Conservation (phyloP, 176 grass and related monocot genomes). For the Lolium multiflorum region DNA sequence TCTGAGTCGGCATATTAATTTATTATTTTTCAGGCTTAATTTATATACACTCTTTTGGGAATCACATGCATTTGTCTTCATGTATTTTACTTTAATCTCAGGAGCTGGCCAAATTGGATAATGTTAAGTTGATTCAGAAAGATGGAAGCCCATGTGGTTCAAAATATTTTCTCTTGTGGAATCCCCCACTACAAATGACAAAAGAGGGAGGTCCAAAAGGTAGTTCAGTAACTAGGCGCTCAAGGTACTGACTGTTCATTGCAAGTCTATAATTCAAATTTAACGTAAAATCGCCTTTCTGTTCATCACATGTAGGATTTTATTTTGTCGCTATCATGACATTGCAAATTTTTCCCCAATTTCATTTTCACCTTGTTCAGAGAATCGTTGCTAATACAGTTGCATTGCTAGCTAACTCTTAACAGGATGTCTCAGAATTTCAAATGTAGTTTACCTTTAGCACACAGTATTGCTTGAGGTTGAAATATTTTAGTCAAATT, state of each 20-base stretch:
- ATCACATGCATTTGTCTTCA: constrained; percentile 13
- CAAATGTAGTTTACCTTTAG: constrained; percentile 25
- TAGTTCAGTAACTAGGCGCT: constrained; percentile 60
- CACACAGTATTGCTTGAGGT: constrained; percentile 1
- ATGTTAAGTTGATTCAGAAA: constrained; percentile 79
- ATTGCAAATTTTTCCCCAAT: constrained; percentile 17
- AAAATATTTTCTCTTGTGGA: constrained; percentile 96
- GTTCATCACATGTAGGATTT: neutral
- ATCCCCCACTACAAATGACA: constrained; percentile 60
- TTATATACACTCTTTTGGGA: neutral
- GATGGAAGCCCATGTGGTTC: constrained; percentile 85
- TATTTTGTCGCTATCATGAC: constrained; percentile 3
- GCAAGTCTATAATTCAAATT: constrained; percentile 41
- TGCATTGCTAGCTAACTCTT: constrained; percentile 10
- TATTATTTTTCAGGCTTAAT: neutral
- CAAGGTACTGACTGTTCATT: constrained; percentile 55
- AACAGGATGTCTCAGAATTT: constrained; percentile 1
- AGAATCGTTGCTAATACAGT: neutral
- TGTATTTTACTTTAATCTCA: constrained; percentile 37
- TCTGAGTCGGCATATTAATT: constrained; percentile 7
- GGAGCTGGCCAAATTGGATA: constrained; percentile 79
- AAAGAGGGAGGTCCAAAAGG: constrained; percentile 53
- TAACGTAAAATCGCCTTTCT: neutral
- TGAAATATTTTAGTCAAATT: neutral
- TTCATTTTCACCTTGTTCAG: constrained; percentile 22